Conservation (phyloP, 2,329 filamentous ascomycete species). For the Talaromyces sp. region DNA sequence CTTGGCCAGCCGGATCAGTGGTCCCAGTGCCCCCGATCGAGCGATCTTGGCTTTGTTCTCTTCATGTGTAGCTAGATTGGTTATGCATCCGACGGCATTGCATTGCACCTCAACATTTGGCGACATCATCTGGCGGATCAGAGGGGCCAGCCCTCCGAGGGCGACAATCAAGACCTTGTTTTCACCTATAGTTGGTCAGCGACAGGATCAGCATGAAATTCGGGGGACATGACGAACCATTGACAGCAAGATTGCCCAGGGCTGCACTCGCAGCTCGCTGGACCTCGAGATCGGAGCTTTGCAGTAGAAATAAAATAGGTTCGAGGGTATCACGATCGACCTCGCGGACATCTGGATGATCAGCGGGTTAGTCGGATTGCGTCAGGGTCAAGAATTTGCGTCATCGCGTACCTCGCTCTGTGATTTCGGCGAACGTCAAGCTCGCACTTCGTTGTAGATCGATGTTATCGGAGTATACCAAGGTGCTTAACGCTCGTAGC, state of each 20-base stretch:
- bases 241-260: constrained; percentile 92
- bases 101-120: constrained; percentile 98
- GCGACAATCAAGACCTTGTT: constrained; percentile 98
- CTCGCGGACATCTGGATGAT: constrained; percentile 80
- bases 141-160: constrained; percentile 82
- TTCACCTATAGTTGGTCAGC: constrained; percentile 65
- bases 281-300: constrained; percentile 95
- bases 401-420: constrained; percentile 77
- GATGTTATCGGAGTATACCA: constrained; percentile 98
- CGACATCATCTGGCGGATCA: constrained; percentile 98
- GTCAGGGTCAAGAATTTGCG: constrained; percentile 5
- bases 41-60: constrained; percentile 99
- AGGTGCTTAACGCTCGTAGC: constrained; percentile 86
- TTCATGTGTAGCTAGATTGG: constrained; percentile 95
- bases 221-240: constrained; percentile 62
- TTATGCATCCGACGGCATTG: constrained; percentile 98
- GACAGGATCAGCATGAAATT: constrained; percentile 11
- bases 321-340: constrained; percentile 94
- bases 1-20: constrained; percentile 88
- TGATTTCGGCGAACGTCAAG: constrained; percentile 98
- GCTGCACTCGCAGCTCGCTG: constrained; percentile 95
- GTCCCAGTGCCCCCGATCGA: constrained; percentile 86
- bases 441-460: constrained; percentile 96
- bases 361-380: constrained; percentile 19
- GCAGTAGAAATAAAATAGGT: constrained; percentile 91